Percentiles rank a stretch among this genome's conserved stretches.
phyloP scores from a whole-genome alignment of 164 flowering plant species.

The Buxus sempervirens region DNA sequence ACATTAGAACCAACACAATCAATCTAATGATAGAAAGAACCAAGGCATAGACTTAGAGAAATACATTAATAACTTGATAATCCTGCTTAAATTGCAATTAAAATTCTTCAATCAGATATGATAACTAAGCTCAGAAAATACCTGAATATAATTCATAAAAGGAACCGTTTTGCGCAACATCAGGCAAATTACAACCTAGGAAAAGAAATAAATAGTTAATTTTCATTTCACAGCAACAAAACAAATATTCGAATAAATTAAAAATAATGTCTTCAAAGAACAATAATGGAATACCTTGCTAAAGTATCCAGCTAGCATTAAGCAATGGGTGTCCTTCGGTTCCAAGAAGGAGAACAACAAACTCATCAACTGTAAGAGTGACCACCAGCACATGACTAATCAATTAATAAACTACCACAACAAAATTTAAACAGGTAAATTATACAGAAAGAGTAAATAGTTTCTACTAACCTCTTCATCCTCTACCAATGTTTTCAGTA shows the following conservation, averaged over 20 bases:
- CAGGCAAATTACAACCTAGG: conserved; percentile 82
- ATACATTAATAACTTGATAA: no score
- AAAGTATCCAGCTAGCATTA: conserved; percentile 81
- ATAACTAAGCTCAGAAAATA: conserved; percentile 34
- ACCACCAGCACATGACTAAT: conserved; percentile 7
- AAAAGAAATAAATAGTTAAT: conserved; percentile 14
- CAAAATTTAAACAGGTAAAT: not conserved
- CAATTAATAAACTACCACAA: no score
- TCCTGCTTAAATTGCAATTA: no score
- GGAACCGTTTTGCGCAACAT: conserved; percentile 76
- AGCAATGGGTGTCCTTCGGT: conserved; percentile 64
- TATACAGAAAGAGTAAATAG: not conserved
- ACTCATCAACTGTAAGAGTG: conserved; percentile 68
- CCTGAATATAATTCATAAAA: conserved; percentile 75
- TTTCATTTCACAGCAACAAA: not conserved
- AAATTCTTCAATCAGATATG: not conserved
- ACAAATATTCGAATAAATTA: not conserved
- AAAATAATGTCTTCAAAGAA: not conserved
- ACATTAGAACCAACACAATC: no score
- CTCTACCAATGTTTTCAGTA: conserved; percentile 82
- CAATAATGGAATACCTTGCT: conserved; percentile 60
- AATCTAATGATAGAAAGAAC: no score
- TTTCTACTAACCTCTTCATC: conserved; percentile 66
- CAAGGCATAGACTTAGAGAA: no score
- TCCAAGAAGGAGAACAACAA: conserved; percentile 86